Base-by-base conservation (phyloP, 2,329 filamentous ascomycete genomes). In the Ascochyta viciae-villosae region DNA sequence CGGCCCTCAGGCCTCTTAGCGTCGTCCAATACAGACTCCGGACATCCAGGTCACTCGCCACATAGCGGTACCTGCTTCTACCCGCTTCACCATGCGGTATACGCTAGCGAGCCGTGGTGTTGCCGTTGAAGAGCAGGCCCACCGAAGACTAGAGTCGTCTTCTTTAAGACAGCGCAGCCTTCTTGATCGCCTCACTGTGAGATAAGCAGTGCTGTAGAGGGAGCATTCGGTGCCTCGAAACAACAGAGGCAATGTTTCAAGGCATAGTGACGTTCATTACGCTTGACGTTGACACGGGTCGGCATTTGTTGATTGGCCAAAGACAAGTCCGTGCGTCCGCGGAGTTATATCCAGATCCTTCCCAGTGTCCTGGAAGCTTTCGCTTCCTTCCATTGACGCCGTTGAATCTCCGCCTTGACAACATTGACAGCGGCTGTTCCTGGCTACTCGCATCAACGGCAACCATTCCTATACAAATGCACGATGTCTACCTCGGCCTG, bases 331-430 rank as follows among this genome's bases (percentile, higher is more conserved):
- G 31, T 34, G 50, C 50, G 4, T 27, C n/a, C 29, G 41, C 51
- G 51, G 51, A 54, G 51, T 9, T 43, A 39, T 40, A 44, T 45
- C 45, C 33, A 49, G 44, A 24, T 47, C 50, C 43, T 54, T 41
- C 34, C 35, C 44, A 48, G 29, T 24, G 33, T 31, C 9, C 22
- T 33, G 50, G 38, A 53, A 53, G 15, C 50, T 53, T 47, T 53
- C 50, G 43, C 38, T 38, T 47, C 31, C 37, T 15, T 24, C 3
- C 13, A 29, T 31, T 23, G 43, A 33, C 26, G 41, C 41, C 23
- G 9, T 26, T 39, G 15, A 31, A 16, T 31, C 33, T 29, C 51
- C 34, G 27, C 27, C 24, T 34, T 33, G 38, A 44, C 24, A 43
- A 39, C 33, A 13, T 27, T 54, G 51, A 54, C 51, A 49, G 39